Evolutionary conservation across 2,329 filamentous ascomycete genomes (phyloP), one percentile per base, ranked within the genome.

Genomic region (Stromatinia cepivora): DNA sequence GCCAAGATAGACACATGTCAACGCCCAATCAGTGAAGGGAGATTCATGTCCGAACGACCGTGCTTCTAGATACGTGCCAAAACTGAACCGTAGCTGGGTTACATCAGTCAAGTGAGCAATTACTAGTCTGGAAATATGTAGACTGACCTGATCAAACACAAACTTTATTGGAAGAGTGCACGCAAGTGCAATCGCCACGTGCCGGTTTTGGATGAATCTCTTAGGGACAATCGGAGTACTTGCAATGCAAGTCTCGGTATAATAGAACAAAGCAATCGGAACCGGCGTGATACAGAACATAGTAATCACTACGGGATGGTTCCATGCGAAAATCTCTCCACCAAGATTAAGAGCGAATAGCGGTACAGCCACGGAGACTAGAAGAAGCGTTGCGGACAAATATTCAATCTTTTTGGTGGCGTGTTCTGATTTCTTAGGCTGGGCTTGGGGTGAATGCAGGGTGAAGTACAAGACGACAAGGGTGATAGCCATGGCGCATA

Each of bases 51-150:
- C 28, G 50, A 53, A 53, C 50, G 9, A 53, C 28, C 50, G 50
- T 53, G 50, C 17, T 53, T 53, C 50, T 53, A 53, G 28, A 53
- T 15, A n/a, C 50, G 50, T 53, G 50, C 50, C 50, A 53, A 53
- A 53, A 53, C 28, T 22, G 50, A 53, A 53, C 50, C 50, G 50
- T 53, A 22, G 50, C 50, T 53, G 28, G 9, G 50, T 53, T n/a
- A 28, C 22, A 53, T 53, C 9, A 53, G 17, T 28, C 7, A 53
- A 53, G 50, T 53, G 50, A 28, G 50, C 50, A 10, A 28, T 8
- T 53, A 28, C 9, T 53, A 53, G 50, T 53, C 50, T 53, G 50
- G 50, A 28, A 42, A 42, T 6, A 42, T 42, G 7, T 10, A 53
- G 50, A 53, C 50, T 10, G 50, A 53, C 50, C 50, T 53, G 50